Base-by-base conservation (phyloP, 352 stramenopile species). In the Thalassiosira exigua region DNA sequence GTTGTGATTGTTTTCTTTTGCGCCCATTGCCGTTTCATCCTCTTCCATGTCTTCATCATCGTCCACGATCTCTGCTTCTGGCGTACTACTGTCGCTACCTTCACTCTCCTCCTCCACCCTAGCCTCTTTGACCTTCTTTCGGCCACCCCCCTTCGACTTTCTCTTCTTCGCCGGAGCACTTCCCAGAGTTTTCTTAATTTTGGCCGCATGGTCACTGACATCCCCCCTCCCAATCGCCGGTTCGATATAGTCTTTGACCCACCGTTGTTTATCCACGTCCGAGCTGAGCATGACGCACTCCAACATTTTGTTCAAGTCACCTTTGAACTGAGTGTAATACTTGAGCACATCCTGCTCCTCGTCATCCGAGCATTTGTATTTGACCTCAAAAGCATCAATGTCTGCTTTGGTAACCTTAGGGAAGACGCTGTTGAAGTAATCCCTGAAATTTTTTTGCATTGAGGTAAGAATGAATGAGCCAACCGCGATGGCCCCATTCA, bases 281-380 rank as follows among this genome's bases (percentile, higher is more conserved):
- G 81, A 74, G 50, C 76, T 89, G 0, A 89, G 65, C 83, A 94
- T 92, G 48, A 94, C 86, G 84, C 82, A 89, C 56, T 91, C 81
- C 4, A 94, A 32, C 75, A 91, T 90, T 78, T 91, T 90, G 12
- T 73, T 78, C 41, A 93, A 73, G 79, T 92, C 79, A 0, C 89
- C 89, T 71, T 86, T 70, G 36, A 88, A 90, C 27, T 86, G 72
- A 7, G 59, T 42, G 62, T 92, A 94, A 68, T 90, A 86, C 61
- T 88, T 79, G 4, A 94, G 39, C n/a, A 94, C 86, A 84, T 94
- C 89, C 21, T 65, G 46, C 50, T 87, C 72, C 69, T 93, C 88
- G 69, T 93, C 88, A 51, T 91, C 79, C 17, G 76, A 88, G 58
- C 88, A 89, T 64, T 93, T 93, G 75, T 93, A 93, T 46, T 90